A percentile compares a stretch with the other conserved stretches of the same genome.
These are phyloP conservation scores for Ophioceras dolichostomum DNA, from an alignment of 2,329 filamentous ascomycete genomes.

Conservation along the genomic window DNA sequence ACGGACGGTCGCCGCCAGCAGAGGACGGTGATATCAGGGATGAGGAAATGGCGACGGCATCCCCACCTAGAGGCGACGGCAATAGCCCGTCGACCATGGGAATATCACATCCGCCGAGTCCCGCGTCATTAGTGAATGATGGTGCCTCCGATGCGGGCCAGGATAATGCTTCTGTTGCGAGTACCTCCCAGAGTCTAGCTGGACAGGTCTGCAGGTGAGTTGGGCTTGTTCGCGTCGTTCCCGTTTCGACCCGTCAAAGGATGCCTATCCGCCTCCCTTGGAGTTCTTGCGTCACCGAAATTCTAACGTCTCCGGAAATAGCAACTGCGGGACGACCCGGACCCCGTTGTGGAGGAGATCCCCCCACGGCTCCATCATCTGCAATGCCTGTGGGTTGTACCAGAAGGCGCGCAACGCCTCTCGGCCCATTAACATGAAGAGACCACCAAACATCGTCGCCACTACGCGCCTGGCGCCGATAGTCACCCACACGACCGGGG, in stretches of 20 bases:
- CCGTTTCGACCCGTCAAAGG: too few relatives aligned
- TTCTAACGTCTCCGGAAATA: too few relatives aligned
- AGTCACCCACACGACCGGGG: slow-evolving; percentile 30
- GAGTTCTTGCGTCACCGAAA: too few relatives aligned
- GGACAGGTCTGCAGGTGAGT: slow-evolving; percentile 63
- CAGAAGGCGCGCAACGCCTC: slow-evolving; percentile 86
- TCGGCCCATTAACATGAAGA: slow-evolving; percentile 81
- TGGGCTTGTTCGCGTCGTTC: too few relatives aligned
- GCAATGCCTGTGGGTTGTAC: slow-evolving; percentile 94
- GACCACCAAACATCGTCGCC: slow-evolving; percentile 45
- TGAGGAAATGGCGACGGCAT: slow-evolving; percentile 4
- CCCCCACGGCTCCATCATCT: slow-evolving; percentile 86
- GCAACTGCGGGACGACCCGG: slow-evolving; percentile 88
- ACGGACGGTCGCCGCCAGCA: slow-evolving; percentile 11
- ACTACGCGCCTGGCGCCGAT: slow-evolving; percentile 30
- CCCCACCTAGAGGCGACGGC: slow-evolving; percentile 3
- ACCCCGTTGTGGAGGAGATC: slow-evolving; percentile 93
- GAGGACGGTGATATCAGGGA: slow-evolving; percentile 10
- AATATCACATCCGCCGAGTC: slow-evolving; percentile 7
- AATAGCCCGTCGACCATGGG: slow-evolving; percentile 3
- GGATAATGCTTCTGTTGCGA: slow-evolving; percentile 19
- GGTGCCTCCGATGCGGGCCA: slow-evolving; percentile 7
- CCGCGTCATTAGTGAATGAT: slow-evolving; percentile 8
- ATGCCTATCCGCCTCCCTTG: too few relatives aligned
- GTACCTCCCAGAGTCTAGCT: slow-evolving; percentile 12